Conservation (phyloP, 108 stramenopile species). For the Cyclostephanos tholiformis region DNA sequence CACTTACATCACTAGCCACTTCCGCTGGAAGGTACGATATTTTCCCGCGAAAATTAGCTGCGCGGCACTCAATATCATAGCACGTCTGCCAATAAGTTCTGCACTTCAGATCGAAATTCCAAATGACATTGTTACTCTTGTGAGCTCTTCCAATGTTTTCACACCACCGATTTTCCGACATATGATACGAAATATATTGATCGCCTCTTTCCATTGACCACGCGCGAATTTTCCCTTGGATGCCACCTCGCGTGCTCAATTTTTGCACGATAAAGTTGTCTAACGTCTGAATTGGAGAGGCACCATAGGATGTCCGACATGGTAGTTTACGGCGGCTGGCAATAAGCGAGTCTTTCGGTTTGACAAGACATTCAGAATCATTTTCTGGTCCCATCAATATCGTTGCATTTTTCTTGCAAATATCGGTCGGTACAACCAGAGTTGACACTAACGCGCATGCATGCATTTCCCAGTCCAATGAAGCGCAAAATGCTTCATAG, state of each 20-base stretch:
- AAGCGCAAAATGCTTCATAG: constrained; percentile 26
- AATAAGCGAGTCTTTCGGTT: constrained; percentile 4
- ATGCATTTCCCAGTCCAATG: constrained; percentile 65
- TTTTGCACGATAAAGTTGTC: constrained; percentile 60
- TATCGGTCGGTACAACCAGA: constrained; percentile 74
- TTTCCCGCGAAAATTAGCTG: constrained; percentile 41
- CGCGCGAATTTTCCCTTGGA: constrained; percentile 75
- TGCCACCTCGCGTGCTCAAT: constrained; percentile 61
- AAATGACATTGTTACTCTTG: constrained; percentile 82
- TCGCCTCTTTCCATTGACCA: constrained; percentile 73
- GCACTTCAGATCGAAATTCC: constrained; percentile 69
- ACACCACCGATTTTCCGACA: constrained; percentile 80
- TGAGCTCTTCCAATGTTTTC: constrained; percentile 42
- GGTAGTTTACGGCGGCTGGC: constrained; percentile 12
- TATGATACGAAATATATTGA: constrained; percentile 68
- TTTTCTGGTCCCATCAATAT: constrained; percentile 28
- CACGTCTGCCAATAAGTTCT: constrained; percentile 69
- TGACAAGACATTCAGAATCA: background rate
- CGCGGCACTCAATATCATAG: constrained; percentile 78
- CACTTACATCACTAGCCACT: constrained; percentile 49
- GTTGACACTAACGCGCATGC: constrained; percentile 70
- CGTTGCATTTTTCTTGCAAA: constrained; percentile 40
- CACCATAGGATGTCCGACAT: constrained; percentile 27
- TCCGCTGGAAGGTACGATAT: constrained; percentile 30
- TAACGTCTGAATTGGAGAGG: constrained; percentile 66